Evolutionary conservation across 306 rosid species (phyloP).

Genomic region (Vigna nakashimae): DNA sequence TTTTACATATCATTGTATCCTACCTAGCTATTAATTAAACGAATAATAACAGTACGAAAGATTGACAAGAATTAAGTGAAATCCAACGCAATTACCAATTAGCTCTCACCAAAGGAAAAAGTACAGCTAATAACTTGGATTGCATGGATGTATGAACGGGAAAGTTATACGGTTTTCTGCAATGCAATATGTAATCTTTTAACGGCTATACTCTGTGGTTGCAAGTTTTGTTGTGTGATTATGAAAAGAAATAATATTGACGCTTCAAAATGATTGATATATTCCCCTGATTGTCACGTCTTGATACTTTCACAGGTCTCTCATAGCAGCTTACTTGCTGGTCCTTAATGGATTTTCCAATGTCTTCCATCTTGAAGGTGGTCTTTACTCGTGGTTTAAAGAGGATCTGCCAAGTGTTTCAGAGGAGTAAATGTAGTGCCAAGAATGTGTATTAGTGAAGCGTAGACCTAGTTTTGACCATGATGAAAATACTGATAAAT

Average conservation of each 20-base stretch:
- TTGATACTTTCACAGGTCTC: conserved; percentile 64
- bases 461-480: conserved; percentile 57
- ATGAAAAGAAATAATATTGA: not conserved
- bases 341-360: conserved; percentile 84
- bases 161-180: conserved; percentile 13
- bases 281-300: conserved; percentile 16
- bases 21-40: conserved; percentile 13
- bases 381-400: conserved; percentile 85
- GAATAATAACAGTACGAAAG: not conserved
- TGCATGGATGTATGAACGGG: conserved; percentile 30
- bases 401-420: conserved; percentile 70
- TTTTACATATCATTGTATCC: not conserved
- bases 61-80: not conserved
- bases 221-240: conserved; percentile 4
- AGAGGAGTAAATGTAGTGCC: conserved; percentile 55
- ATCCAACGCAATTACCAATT: conserved; percentile 4
- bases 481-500: conserved; percentile 24
- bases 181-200: conserved; percentile 28
- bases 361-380: conserved; percentile 95
- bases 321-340: conserved; percentile 96
- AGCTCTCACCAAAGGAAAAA: conserved; percentile 12
- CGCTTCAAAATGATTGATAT: conserved; percentile 9
- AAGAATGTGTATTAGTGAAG: conserved; percentile 33
- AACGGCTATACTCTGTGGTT: not conserved
- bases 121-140: conserved; percentile 29